Evolutionary conservation across 345 rosid species (phyloP).

Genomic region (Eucalyptus sp.): DNA sequence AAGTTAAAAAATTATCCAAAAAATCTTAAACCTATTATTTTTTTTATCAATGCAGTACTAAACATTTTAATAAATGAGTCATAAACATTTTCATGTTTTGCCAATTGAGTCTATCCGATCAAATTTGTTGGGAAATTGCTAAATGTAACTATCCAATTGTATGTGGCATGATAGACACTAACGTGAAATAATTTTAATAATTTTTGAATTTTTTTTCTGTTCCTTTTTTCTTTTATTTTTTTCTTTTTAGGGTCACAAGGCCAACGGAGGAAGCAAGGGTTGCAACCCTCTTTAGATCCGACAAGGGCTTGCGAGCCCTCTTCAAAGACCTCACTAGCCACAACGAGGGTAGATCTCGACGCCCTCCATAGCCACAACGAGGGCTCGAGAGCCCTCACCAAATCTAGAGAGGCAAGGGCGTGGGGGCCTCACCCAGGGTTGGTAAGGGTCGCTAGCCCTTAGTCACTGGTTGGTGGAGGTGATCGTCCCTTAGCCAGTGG

Average conservation of each 20-base stretch:
- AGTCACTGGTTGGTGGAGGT: too few species aligned
- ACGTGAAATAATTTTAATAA: too few species aligned
- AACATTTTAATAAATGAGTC: not conserved
- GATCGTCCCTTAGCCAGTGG: not conserved
- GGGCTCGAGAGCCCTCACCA: not conserved
- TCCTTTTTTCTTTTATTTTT: too few species aligned
- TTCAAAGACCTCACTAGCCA: not conserved
- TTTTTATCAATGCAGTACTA: too few species aligned
- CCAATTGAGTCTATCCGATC: not conserved
- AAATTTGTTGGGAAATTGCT: rapidly evolving
- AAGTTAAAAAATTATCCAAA: not conserved
- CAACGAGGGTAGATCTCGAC: not conserved
- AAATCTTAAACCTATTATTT: too few species aligned
- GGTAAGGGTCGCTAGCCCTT: too few species aligned
- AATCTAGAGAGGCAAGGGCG: not conserved
- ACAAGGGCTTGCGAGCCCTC: not conserved
- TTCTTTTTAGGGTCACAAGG: not conserved
- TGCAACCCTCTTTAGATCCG: too few species aligned
- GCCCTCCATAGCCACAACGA: not conserved
- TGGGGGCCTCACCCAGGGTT: too few species aligned
- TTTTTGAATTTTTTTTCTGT: too few species aligned
- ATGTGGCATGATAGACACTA: not conserved
- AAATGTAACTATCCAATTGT: not conserved
- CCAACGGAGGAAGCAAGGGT: too few species aligned
- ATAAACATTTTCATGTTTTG: too few species aligned